phyloP scores from a whole-genome alignment of 139 green algal genomes.

The Picochlorum sp. region DNA sequence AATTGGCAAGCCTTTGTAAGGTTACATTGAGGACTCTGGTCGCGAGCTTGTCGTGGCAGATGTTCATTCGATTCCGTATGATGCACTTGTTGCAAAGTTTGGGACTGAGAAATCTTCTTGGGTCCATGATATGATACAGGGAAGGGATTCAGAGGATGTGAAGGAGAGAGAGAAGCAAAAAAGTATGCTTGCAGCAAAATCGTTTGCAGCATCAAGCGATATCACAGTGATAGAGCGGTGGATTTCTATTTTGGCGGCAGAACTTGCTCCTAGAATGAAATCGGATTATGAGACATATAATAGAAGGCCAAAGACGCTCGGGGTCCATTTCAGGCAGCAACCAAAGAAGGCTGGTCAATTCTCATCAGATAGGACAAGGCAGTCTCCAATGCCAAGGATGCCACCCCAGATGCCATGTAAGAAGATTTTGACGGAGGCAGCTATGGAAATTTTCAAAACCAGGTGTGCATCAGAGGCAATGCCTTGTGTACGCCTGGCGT shows the following conservation, averaged over 20 bases:
- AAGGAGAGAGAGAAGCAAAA: conserved; percentile 40
- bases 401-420: neutral
- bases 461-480: conserved; percentile 35
- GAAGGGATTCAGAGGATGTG: conserved; percentile 20
- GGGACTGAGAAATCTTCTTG: conserved; percentile 21
- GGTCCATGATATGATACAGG: conserved; percentile 27
- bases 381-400: conserved; percentile 37
- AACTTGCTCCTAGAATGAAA: conserved; percentile 53
- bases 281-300: conserved; percentile 42
- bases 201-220: conserved; percentile 53
- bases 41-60: conserved; percentile 16
- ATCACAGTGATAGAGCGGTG: conserved; percentile 36
- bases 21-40: conserved; percentile 44
- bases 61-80: conserved; percentile 19
- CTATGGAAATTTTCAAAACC: conserved; percentile 6
- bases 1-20: conserved; percentile 38
- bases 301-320: conserved; percentile 41
- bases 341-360: neutral
- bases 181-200: conserved; percentile 69
- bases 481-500: conserved; percentile 53
- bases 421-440: neutral
- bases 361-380: conserved; percentile 35
- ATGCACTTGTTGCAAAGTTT: conserved; percentile 14
- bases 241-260: conserved; percentile 59
- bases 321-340: conserved; percentile 30